Evolutionary conservation across 163 green algal species (phyloP).

Genomic region (Trebouxiophyceae sp.): DNA sequence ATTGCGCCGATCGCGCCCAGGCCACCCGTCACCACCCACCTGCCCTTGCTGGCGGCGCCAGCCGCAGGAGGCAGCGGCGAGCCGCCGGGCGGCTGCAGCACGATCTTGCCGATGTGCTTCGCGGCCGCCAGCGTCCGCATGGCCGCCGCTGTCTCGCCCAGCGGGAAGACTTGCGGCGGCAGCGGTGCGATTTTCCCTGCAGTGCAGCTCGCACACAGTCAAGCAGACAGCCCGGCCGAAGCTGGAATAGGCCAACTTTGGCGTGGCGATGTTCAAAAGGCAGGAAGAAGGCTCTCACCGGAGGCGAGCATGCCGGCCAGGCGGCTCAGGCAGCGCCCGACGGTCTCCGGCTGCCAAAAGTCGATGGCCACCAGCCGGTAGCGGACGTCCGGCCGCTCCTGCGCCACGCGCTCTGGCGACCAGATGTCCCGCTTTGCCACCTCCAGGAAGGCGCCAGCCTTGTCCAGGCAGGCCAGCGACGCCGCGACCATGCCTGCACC

Average conservation of each 20-base stretch:
- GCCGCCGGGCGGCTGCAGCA: constrained; percentile 10
- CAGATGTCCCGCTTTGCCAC: constrained; percentile 93
- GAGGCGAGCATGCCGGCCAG: constrained; percentile 2
- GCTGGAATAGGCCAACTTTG: too few relatives aligned
- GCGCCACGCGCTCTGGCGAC: constrained; percentile 34
- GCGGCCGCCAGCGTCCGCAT: constrained; percentile 59
- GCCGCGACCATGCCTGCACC: constrained; percentile 61
- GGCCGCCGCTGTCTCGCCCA: constrained; percentile 36
- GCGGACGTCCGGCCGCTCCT: constrained; percentile 65
- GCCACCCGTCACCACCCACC: constrained; percentile 46
- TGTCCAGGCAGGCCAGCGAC: constrained; percentile 41
- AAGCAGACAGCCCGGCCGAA: too few relatives aligned
- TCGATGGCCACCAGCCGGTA: constrained; percentile 80
- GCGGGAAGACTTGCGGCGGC: constrained; percentile 22
- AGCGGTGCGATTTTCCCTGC: constrained; percentile 23
- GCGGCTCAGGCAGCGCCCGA: neutral
- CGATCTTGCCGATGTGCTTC: constrained; percentile 36
- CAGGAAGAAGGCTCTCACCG: too few relatives aligned
- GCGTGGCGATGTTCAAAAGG: too few relatives aligned
- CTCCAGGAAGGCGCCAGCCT: constrained; percentile 61
- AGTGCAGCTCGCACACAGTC: neutral
- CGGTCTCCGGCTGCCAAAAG: constrained; percentile 32
- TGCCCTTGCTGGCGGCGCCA: constrained; percentile 1
- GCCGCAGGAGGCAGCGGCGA: neutral
- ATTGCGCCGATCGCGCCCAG: constrained; percentile 45